These are phyloP conservation scores for Dinochytrium kinnereticum DNA, from an alignment of 371 early-diverging fungal genomes.

Conservation along the genomic window DNA sequence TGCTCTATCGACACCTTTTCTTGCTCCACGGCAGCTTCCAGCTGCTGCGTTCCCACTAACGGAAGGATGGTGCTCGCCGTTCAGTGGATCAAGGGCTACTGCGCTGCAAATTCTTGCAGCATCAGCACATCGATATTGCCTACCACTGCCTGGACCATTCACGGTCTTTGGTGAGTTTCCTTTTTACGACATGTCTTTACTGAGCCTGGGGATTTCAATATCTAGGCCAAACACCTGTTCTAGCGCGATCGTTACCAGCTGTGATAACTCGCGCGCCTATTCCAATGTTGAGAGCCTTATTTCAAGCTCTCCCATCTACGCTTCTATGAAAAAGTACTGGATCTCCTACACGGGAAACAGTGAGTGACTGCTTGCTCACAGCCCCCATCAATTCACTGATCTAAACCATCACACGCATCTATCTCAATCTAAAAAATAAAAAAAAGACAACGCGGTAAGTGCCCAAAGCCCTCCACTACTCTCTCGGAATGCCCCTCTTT, in stretches of 20 bases:
- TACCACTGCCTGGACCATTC: conserved; percentile 61
- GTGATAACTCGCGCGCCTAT: conserved; percentile 65
- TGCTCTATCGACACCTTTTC: not conserved
- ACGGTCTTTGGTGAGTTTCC: conserved; percentile 61
- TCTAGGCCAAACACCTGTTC: conserved; percentile 70
- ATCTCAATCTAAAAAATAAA: not conserved
- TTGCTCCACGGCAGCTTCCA: not conserved
- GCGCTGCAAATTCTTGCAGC: not conserved
- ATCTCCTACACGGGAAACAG: conserved; percentile 25
- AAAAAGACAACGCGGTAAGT: not conserved
- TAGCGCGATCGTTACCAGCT: conserved; percentile 51
- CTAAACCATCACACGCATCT: not conserved
- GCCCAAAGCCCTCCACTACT: not conserved
- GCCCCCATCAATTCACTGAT: conserved; percentile 36
- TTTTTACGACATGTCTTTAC: too few relatives aligned
- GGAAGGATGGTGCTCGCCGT: conserved; percentile 13
- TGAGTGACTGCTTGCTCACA: conserved; percentile 9
- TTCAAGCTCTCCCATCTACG: conserved; percentile 44
- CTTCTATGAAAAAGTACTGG: conserved; percentile 73
- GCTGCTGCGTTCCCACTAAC: conserved; percentile 12
- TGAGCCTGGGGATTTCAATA: too few relatives aligned
- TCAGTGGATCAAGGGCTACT: conserved; percentile 11
- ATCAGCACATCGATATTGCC: conserved; percentile 31
- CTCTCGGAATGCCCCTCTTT: not conserved
- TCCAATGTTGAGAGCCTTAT: conserved; percentile 57